phyloP scores from a whole-genome alignment of 345 rosid genomes.

The Cardiospermum halicacabum region DNA sequence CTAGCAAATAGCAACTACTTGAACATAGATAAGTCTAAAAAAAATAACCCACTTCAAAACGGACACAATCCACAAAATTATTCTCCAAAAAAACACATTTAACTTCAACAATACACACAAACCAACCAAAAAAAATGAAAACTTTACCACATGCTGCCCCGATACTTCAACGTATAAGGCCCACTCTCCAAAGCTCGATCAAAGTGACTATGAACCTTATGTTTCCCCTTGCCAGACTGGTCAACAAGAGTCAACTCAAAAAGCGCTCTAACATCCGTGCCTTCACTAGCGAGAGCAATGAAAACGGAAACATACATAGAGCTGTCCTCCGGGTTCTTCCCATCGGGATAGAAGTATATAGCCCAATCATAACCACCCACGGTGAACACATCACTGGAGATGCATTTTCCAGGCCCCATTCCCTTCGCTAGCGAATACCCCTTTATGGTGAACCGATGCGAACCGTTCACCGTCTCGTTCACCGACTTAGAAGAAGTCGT shows the following conservation, averaged over 20 bases:
- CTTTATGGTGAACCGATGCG: slow-evolving; percentile 69
- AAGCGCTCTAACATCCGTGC: slow-evolving; percentile 87
- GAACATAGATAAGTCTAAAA: too few relatives aligned
- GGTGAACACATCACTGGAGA: slow-evolving; percentile 75
- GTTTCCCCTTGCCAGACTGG: slow-evolving; percentile 89
- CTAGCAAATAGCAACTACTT: too few relatives aligned
- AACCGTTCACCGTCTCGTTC: slow-evolving; percentile 79
- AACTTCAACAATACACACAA: not conserved
- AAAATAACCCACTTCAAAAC: not conserved
- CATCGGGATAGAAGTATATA: slow-evolving; percentile 90
- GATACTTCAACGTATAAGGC: slow-evolving; percentile 74
- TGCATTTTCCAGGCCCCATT: slow-evolving; percentile 69
- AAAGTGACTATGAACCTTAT: slow-evolving; percentile 90
- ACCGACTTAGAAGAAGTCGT: slow-evolving; percentile 51
- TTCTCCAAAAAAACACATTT: not conserved
- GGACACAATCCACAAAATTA: not conserved
- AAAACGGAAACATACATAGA: slow-evolving; percentile 72
- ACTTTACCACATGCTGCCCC: slow-evolving; percentile 94
- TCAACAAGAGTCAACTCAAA: slow-evolving; percentile 83
- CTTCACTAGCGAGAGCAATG: slow-evolving; percentile 84
- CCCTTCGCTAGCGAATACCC: slow-evolving; percentile 86
- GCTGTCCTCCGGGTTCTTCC: slow-evolving; percentile 75
- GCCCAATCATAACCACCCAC: slow-evolving; percentile 95
- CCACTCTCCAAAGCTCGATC: slow-evolving; percentile 91
- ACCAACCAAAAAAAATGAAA: not conserved